These are phyloP conservation scores for Fusarium liriodendri DNA, from an alignment of 2,329 filamentous ascomycete genomes.

Conservation along the genomic window DNA sequence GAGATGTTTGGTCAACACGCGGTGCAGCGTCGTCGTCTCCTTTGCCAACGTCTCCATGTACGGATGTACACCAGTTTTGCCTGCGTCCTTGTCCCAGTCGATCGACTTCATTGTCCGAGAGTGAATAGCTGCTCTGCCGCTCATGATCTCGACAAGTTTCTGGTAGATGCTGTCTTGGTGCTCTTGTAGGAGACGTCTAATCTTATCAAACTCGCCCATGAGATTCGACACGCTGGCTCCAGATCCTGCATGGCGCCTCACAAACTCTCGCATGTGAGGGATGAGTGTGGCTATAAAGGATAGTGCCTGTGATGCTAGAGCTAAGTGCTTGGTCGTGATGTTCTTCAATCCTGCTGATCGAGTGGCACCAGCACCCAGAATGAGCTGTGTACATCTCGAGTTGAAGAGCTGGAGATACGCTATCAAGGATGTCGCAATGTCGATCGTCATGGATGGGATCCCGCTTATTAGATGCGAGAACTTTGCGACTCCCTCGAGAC, in stretches of 20 bases:
- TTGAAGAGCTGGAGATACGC: conserved; percentile 95
- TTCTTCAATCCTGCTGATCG: conserved; percentile 91
- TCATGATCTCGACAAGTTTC: conserved; percentile 94
- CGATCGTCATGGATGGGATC: conserved; percentile 89
- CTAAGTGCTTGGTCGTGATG: conserved; percentile 95
- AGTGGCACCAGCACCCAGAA: conserved; percentile 93
- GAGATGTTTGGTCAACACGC: conserved; percentile 84
- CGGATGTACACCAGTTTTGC: conserved; percentile 59
- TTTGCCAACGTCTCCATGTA: conserved; percentile 91
- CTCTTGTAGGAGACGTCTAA: conserved; percentile 85
- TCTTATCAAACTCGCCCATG: conserved; percentile 89
- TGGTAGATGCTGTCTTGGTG: conserved; percentile 92
- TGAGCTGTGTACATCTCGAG: conserved; percentile 94
- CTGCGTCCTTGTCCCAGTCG: conserved; percentile 73
- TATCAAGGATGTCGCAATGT: conserved; percentile 82
- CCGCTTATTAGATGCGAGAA: conserved; percentile 86
- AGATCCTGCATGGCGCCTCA: conserved; percentile 77
- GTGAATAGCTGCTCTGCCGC: conserved; percentile 77
- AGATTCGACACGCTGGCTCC: conserved; percentile 65
- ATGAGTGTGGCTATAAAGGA: conserved; percentile 89
- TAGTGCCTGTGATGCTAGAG: conserved; percentile 88
- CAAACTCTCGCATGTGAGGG: conserved; percentile 91
- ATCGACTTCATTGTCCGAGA: conserved; percentile 80
- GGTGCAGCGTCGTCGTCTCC: conserved; percentile 86
- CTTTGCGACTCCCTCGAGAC: conserved; percentile 82